These are phyloP conservation scores for Amanita phalloides DNA, from an alignment of 768 basidiomycete genomes.

Conservation along the genomic window DNA sequence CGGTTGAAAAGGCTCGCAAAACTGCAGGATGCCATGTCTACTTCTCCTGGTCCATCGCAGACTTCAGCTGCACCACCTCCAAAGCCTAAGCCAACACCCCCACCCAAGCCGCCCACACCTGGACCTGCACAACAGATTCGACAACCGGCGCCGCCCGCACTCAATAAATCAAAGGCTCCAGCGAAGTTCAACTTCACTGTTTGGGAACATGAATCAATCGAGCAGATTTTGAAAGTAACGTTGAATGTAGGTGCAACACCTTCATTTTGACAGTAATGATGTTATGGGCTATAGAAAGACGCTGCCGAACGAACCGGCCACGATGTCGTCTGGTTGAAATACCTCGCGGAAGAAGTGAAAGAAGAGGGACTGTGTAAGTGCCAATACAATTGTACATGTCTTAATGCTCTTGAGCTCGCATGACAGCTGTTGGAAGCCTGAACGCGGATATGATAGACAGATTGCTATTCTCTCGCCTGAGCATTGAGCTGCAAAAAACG, in stretches of 20 bases:
- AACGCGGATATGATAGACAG: conserved; percentile 60
- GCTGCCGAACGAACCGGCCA: conserved; percentile 45
- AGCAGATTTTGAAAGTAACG: conserved; percentile 65
- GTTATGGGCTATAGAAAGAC: conserved; percentile 9
- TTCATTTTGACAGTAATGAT: not conserved
- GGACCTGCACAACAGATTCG: conserved; percentile 15
- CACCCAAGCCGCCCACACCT: conserved; percentile 20
- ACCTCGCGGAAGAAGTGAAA: conserved; percentile 54
- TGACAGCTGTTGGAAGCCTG: conserved; percentile 29
- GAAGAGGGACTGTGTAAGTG: conserved; percentile 44
- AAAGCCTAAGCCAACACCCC: conserved; percentile 24
- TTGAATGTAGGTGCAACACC: conserved; percentile 47
- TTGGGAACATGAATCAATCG: conserved; percentile 73
- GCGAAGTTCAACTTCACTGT: conserved; percentile 39
- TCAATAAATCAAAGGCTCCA: conserved; percentile 40
- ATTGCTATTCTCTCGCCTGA: conserved; percentile 77
- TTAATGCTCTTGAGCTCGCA: conserved; percentile 7
- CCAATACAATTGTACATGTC: not conserved
- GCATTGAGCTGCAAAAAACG: conserved; percentile 59
- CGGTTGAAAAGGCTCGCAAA: conserved; percentile 87
- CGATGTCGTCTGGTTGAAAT: conserved; percentile 77
- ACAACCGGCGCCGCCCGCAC: conserved; percentile 19
- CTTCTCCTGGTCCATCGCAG: conserved; percentile 11
- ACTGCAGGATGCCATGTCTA: conserved; percentile 35
- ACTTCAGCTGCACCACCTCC: conserved; percentile 24